Evolutionary conservation across 2,329 filamentous ascomycete genomes (phyloP), one percentile per base, ranked within the genome.

Genomic region (Zymoseptoria tritici): DNA sequence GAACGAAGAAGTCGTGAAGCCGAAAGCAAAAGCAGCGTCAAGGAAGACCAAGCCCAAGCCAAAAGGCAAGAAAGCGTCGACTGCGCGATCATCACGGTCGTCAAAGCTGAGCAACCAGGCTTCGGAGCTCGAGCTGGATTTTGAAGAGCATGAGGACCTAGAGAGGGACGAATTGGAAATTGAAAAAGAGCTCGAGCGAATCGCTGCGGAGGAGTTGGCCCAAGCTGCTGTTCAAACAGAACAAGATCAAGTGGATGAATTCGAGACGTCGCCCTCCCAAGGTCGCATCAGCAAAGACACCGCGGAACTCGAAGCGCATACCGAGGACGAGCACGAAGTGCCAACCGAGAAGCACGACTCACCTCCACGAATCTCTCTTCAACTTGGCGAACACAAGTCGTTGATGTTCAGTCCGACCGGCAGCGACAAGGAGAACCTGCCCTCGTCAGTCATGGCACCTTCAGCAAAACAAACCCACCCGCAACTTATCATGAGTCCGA

Each of bases 361-460:
- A 9, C 62, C 59, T 26, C 49, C 54, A 19, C 53, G 59, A 9
- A 60, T 56, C 24, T 60, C 59, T 13, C 54, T 55, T 36, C 58
- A 59, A 61, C 62, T 57, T 19, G 58, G 57, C 9, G 36, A 46
- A 16, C 13, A 46, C 36, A 46, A 46, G 36, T 50, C 53, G 20
- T 63, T 61, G 54, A 68, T 66, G 3, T 67, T 66, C 8, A 68
- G 64, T 29, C 70, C 68, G 13, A 64, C 55, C 36, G 64, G 64
- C 36, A 72, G 78, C 77, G 56, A 79, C 76, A 63, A 73, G 68
- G 75, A 60, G 65, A 73, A 73, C 53, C 56, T 62, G 4, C 68
- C 68, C 4, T 72, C 74, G 21, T 75, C 72, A 51, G 61, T 70
- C 59, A 51, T 62, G 67, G 55, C 58, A 52, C 62, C 67, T 57